These are phyloP conservation scores for Porphyrellus cyaneotinctus DNA, from an alignment of 768 basidiomycete species.

Conservation along the genomic window DNA sequence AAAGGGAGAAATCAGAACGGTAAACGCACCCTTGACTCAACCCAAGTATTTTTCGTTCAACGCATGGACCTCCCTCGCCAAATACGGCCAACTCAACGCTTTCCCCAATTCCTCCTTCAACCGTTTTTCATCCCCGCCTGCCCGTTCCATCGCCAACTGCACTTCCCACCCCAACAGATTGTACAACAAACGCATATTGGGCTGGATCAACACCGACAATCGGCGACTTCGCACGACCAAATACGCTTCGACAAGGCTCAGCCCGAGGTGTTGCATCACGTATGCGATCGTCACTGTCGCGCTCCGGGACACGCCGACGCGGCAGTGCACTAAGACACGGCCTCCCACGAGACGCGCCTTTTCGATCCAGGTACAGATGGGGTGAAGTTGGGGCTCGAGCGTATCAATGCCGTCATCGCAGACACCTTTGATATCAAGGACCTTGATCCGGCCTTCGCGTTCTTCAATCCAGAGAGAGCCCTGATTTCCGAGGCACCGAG, in stretches of 20 bases:
- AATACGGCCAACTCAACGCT: constrained; percentile 78
- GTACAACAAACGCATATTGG: constrained; percentile 93
- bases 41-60: constrained; percentile 81
- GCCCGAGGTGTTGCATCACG: constrained; percentile 86
- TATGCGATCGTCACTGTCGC: constrained; percentile 97
- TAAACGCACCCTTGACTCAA: constrained; percentile 20
- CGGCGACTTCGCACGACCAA: constrained; percentile 87
- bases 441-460: constrained; percentile 83
- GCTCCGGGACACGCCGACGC: constrained; percentile 97
- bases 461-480: constrained; percentile 87
- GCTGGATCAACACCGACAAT: constrained; percentile 88
- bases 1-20: background rate
- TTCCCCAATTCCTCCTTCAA: constrained; percentile 58
- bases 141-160: constrained; percentile 76
- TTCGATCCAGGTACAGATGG: constrained; percentile 93
- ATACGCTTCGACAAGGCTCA: constrained; percentile 91
- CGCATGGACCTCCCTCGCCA: constrained; percentile 79
- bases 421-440: constrained; percentile 86
- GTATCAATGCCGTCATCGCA: constrained; percentile 97
- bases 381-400: constrained; percentile 81
- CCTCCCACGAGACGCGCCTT: constrained; percentile 78
- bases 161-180: constrained; percentile 95
- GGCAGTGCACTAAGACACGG: constrained; percentile 90
- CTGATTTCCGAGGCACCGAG: constrained; percentile 47
- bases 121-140: constrained; percentile 45